A percentile compares a stretch with the other conserved stretches of the same genome.
phyloP scores from a whole-genome alignment of 352 stramenopile species.

The Globisporangium radiosum region DNA sequence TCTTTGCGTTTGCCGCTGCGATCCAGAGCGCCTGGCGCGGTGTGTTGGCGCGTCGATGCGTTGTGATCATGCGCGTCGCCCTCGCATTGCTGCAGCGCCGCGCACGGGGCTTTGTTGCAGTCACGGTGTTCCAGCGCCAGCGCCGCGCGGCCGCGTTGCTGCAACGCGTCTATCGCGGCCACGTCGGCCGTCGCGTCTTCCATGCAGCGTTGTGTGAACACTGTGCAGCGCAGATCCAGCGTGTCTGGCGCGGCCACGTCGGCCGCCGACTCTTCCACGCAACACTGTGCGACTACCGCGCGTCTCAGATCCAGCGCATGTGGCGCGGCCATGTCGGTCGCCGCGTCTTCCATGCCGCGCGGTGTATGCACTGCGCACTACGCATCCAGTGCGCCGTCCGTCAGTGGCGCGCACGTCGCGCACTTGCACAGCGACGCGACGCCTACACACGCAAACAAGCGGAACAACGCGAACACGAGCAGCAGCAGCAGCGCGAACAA shows the following conservation, averaged over 20 bases:
- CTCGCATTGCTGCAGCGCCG: constrained; percentile 43
- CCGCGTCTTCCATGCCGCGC: too few relatives aligned
- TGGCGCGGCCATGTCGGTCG: too few relatives aligned
- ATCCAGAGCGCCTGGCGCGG: constrained; percentile 68
- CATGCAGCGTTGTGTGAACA: constrained; percentile 22
- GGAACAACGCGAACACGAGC: constrained; percentile 22
- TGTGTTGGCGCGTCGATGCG: constrained; percentile 27
- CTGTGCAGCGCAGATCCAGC: constrained; percentile 39
- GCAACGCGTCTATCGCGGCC: constrained; percentile 31
- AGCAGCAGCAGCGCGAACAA: constrained; percentile 10
- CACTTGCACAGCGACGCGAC: constrained; percentile 20
- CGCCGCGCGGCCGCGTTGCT: constrained; percentile 13
- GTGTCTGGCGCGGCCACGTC: constrained; percentile 30
- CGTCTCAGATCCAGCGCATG: too few relatives aligned
- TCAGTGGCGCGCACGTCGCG: constrained; percentile 27
- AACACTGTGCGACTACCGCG: constrained; percentile 19
- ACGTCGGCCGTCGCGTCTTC: constrained; percentile 20
- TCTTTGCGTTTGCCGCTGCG: constrained; percentile 50
- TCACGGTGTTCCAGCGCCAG: constrained; percentile 25
- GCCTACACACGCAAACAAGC: constrained; percentile 28
- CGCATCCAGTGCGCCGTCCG: constrained; percentile 47
- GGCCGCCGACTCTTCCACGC: constrained; percentile 30
- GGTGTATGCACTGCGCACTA: constrained; percentile 18
- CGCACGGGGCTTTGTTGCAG: constrained; percentile 36
- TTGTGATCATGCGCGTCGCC: constrained; percentile 25